These are phyloP conservation scores for Rhizophora mangle DNA, from an alignment of 345 rosid genomes.

Conservation along the genomic window DNA sequence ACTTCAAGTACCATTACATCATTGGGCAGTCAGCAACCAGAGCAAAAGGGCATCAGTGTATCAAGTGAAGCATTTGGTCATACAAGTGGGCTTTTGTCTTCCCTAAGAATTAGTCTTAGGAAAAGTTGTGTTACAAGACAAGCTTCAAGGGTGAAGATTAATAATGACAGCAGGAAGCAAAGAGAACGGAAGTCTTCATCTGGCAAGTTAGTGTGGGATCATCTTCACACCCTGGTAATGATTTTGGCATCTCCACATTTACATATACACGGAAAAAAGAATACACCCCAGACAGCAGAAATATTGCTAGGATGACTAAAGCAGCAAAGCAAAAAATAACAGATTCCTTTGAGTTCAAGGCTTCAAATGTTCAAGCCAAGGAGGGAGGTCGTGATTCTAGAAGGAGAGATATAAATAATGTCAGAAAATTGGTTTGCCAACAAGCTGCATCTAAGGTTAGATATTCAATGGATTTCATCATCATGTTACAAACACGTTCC, in stretches of 20 bases:
- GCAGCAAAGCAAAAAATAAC: conserved; percentile 24
- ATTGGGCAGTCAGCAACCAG: conserved; percentile 30
- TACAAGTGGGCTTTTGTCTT: conserved; percentile 36
- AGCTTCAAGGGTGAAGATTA: conserved; percentile 46
- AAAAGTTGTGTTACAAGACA: conserved; percentile 51
- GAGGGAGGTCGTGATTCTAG: conserved; percentile 16
- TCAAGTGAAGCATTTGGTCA: conserved; percentile 39
- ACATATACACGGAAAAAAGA: conserved; percentile 30
- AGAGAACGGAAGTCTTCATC: conserved; percentile 38
- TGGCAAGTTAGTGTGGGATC: conserved; percentile 49
- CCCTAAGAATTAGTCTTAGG: conserved; percentile 40
- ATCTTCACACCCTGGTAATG: conserved; percentile 30
- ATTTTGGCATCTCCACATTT: conserved; percentile 15
- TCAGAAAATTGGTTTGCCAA: conserved; percentile 19
- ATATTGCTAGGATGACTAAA: conserved; percentile 23
- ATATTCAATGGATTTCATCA: background rate
- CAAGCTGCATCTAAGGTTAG: conserved; percentile 38
- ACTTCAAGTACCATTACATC: conserved; percentile 39
- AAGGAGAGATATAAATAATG: conserved; percentile 10
- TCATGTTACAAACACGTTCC: no score
- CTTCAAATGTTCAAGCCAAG: conserved; percentile 17
- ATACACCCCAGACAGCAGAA: conserved; percentile 43
- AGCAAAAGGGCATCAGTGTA: conserved; percentile 22
- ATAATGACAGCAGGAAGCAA: conserved; percentile 19
- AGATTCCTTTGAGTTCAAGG: conserved; percentile 17